Percentiles rank a stretch among this genome's conserved stretches.
Conservation (phyloP, 495 filamentous ascomycete genomes). For the Hypoxylon lienhwacheense region DNA sequence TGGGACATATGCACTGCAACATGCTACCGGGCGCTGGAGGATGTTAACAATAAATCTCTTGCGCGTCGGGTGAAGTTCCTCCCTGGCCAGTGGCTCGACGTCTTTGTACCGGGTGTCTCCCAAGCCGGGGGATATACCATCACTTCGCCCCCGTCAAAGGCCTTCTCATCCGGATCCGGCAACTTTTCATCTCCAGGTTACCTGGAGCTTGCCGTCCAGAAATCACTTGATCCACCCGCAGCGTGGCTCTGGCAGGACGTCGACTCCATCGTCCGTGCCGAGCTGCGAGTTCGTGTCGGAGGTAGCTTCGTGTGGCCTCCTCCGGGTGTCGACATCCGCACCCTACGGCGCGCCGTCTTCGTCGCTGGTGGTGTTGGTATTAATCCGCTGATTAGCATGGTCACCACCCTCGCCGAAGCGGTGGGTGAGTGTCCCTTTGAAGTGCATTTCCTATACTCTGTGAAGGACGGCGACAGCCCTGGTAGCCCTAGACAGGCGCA, state of each 20-base stretch:
- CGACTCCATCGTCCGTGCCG: slow-evolving; percentile 56
- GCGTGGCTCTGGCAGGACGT: slow-evolving; percentile 71
- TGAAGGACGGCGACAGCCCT: slow-evolving; percentile 38
- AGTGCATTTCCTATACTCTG: slow-evolving; percentile 45
- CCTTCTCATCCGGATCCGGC: slow-evolving; percentile 37
- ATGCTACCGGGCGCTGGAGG: background rate
- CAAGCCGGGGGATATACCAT: slow-evolving; percentile 85
- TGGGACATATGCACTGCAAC: background rate
- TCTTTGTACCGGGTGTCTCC: slow-evolving; percentile 65
- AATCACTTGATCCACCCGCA: slow-evolving; percentile 65
- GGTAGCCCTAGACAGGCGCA: slow-evolving; percentile 5
- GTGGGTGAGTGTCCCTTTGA: slow-evolving; percentile 19
- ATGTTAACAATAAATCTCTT: background rate
- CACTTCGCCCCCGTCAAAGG: slow-evolving; percentile 66
- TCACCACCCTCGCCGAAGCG: slow-evolving; percentile 40
- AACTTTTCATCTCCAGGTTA: slow-evolving; percentile 43
- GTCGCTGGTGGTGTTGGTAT: slow-evolving; percentile 85
- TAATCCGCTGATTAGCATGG: slow-evolving; percentile 63
- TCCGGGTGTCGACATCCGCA: slow-evolving; percentile 40
- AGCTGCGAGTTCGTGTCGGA: slow-evolving; percentile 69
- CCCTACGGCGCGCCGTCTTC: slow-evolving; percentile 63
- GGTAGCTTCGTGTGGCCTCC: slow-evolving; percentile 81
- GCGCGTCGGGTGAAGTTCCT: slow-evolving; percentile 56
- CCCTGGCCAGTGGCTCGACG: slow-evolving; percentile 91
- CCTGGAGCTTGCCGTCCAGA: slow-evolving; percentile 75